Evolutionary conservation across 2,329 filamentous ascomycete species (phyloP), one percentile per base, ranked within the genome.

Genomic region (Fusarium gaditjirri): DNA sequence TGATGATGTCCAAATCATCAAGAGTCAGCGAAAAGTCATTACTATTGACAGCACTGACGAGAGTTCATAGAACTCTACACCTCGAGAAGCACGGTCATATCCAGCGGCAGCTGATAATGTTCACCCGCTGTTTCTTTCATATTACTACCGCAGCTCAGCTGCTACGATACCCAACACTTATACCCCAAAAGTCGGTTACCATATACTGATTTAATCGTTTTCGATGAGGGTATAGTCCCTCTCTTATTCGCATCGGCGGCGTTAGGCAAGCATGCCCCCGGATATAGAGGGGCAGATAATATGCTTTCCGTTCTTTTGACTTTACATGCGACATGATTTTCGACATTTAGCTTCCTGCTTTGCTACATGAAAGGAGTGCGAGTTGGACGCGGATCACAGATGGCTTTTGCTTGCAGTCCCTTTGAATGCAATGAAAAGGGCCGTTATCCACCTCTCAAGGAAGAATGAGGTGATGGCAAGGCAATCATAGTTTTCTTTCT

Each of bases 151-250:
- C 66, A 61, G 65, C 67, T 65, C 53, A 56, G 57, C 71, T 75
- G 68, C 64, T 60, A 74, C 53, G 71, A 76, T 76, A 76, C 71
- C 74, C 69, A 52, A 70, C 41, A 43, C 53, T 25, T 29, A 66
- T 65, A 71, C 53, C 67, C 50, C 36, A 38, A 54, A 55, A 53
- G 27, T 55, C 44, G 39, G 43, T 25, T 47, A 58, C 31, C 23
- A 41, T 42, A 47, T 41, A 46, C 65, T 62, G 67, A 33, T 36
- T 52, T 61, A 53, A 58, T 68, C 60, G 53, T 36, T 44, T 58
- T 41, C 35, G 36, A 54, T 35, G 68, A 67, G 59, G 71, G 58
- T 43, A 56, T 33, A 44, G 14, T 35, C 52, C 52, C 65, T 43
- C 42, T 23, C 31, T 56, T 55, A 65, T 58, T 72, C 58, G 72